These are phyloP conservation scores for Trichoderma atroviride DNA, from an alignment of 2,329 filamentous ascomycete species.

Conservation along the genomic window DNA sequence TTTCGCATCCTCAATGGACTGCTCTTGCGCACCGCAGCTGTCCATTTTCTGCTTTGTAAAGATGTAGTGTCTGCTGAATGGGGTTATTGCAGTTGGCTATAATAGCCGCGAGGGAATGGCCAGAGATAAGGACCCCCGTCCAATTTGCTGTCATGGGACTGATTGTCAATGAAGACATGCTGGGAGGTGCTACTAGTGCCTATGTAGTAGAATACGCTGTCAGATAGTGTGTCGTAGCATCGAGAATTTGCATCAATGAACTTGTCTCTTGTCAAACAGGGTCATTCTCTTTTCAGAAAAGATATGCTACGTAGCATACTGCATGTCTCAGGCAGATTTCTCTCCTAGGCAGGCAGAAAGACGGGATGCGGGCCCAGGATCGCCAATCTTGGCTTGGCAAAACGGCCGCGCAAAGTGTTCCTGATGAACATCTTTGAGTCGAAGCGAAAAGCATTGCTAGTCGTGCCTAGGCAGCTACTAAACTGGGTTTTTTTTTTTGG, in stretches of 20 bases:
- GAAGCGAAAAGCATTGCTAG: not conserved
- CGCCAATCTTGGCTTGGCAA: not conserved
- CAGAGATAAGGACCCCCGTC: not conserved
- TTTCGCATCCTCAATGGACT: not conserved
- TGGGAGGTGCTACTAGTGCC: not conserved
- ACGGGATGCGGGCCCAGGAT: not conserved
- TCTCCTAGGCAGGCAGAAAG: not conserved
- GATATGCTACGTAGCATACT: slow-evolving; percentile 15
- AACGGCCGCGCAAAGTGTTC: not conserved
- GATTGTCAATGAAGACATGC: not conserved
- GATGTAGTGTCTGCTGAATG: not conserved
- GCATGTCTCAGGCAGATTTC: not conserved
- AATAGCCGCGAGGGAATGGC: not conserved
- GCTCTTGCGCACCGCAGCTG: not conserved
- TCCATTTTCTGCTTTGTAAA: not conserved
- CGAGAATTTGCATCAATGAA: not conserved
- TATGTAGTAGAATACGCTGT: not conserved
- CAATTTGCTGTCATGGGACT: not conserved
- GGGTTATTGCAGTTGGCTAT: not conserved
- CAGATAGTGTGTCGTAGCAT: not conserved
- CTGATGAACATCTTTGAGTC: not conserved
- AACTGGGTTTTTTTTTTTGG: no score
- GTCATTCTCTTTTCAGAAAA: not conserved
- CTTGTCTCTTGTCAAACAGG: not conserved
- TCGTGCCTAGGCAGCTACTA: no score